phyloP scores from a whole-genome alignment of 768 basidiomycete species.

The Russula sp. region DNA sequence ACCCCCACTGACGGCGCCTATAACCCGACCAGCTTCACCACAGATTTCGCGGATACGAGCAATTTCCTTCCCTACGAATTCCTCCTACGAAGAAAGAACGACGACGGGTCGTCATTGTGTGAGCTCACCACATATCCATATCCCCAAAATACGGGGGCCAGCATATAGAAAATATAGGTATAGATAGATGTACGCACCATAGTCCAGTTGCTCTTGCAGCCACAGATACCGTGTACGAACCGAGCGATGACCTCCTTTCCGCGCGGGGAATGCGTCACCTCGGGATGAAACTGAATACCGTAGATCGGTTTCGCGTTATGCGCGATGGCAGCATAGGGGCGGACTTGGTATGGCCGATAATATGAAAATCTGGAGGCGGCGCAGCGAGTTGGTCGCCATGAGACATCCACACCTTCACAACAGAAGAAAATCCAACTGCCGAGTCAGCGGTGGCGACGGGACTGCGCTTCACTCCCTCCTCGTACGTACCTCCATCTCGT shows the following conservation, averaged over 20 bases:
- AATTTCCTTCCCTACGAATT: constrained; percentile 97
- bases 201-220: constrained; percentile 81
- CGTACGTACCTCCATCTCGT: constrained; percentile 84
- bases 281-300: constrained; percentile 98
- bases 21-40: constrained; percentile 91
- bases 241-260: constrained; percentile 87
- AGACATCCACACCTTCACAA: constrained; percentile 95
- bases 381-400: constrained; percentile 91
- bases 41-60: constrained; percentile 90
- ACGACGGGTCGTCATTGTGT: background rate
- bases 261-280: constrained; percentile 90
- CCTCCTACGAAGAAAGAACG: constrained; percentile 56
- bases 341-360: constrained; percentile 80
- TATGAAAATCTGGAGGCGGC: constrained; percentile 78
- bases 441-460: background rate
- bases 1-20: constrained; percentile 96
- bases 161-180: background rate
- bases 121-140: background rate
- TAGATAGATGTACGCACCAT: constrained; percentile 59
- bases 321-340: constrained; percentile 94
- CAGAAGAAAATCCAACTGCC: background rate
- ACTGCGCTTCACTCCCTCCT: constrained; percentile 1
- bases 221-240: constrained; percentile 83
- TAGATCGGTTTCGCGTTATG: constrained; percentile 87
- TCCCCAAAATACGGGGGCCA: background rate